Percentiles rank a stretch among this genome's conserved stretches.
Evolutionary conservation across 2,329 filamentous ascomycete species (phyloP).

Genomic region (Stachybotrys chartarum): DNA sequence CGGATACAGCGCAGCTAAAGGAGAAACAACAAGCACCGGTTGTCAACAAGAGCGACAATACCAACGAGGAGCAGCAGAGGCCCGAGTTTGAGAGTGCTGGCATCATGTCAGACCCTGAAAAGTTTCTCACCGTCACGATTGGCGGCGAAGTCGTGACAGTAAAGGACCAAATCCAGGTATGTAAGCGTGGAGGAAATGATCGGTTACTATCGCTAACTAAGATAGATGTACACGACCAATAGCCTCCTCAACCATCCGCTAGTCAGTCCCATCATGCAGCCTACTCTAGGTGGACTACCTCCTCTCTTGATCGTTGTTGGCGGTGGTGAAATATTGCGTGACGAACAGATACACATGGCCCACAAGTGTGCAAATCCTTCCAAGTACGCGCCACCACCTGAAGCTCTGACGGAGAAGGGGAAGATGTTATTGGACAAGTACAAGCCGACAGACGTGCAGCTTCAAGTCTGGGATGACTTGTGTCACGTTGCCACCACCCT

Average conservation of each 20-base stretch:
- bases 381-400: constrained; percentile 63
- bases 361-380: constrained; percentile 87
- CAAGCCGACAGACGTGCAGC: constrained; percentile 80
- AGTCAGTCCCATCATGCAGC: constrained; percentile 82
- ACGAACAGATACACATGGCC: constrained; percentile 91
- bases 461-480: constrained; percentile 93
- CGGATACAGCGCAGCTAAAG: constrained; percentile 15
- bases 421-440: constrained; percentile 56
- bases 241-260: constrained; percentile 78
- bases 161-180: constrained; percentile 86
- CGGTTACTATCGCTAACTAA: constrained; percentile 9
- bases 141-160: constrained; percentile 65
- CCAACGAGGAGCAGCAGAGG: constrained; percentile 6
- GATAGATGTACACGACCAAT: constrained; percentile 71
- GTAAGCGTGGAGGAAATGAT: constrained; percentile 5
- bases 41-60: constrained; percentile 13
- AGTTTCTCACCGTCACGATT: constrained; percentile 56
- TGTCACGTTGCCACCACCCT: constrained; percentile 89
- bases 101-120: constrained; percentile 16
- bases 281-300: constrained; percentile 82
- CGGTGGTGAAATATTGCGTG: constrained; percentile 80
- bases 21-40: constrained; percentile 27
- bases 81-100: constrained; percentile 19
- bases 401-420: constrained; percentile 55
- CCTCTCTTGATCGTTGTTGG: constrained; percentile 82